phyloP scores from a whole-genome alignment of 495 filamentous ascomycete genomes.

The Sabuloglossum arenarium region DNA sequence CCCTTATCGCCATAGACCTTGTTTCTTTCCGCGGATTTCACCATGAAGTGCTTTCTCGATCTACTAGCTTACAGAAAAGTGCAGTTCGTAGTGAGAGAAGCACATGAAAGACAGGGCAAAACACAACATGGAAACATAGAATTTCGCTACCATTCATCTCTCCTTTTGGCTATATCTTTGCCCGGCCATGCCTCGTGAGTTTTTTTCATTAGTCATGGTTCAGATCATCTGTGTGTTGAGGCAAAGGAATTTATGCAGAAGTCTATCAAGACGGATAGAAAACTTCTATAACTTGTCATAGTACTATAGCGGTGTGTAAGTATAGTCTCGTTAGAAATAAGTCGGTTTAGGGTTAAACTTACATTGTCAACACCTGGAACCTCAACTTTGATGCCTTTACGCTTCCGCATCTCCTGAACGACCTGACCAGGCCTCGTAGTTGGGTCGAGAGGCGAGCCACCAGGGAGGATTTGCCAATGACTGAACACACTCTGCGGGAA shows the following conservation, averaged over 20 bases:
- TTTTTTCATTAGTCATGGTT: neutral
- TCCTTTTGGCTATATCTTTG: neutral
- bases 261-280: slow-evolving; percentile 13
- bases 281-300: slow-evolving; percentile 86
- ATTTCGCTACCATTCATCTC: neutral
- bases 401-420: slow-evolving; percentile 81
- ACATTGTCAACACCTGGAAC: slow-evolving; percentile 84
- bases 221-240: neutral
- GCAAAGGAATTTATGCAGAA: slow-evolving; percentile 9
- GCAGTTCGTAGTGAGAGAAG: neutral
- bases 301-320: slow-evolving; percentile 52
- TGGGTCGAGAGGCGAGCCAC: slow-evolving; percentile 77
- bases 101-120: neutral
- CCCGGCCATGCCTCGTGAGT: neutral
- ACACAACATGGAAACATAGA: neutral
- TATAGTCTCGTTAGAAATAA: neutral
- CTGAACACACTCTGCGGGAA: slow-evolving; percentile 99
- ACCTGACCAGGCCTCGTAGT: slow-evolving; percentile 71
- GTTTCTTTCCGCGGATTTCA: neutral
- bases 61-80: neutral
- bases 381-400: slow-evolving; percentile 96
- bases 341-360: slow-evolving; percentile 27
- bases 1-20: neutral
- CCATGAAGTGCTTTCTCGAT: neutral
- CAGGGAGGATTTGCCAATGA: slow-evolving; percentile 88